Conservation (phyloP, 208 protist species). For the Trypanosoma theileri region DNA sequence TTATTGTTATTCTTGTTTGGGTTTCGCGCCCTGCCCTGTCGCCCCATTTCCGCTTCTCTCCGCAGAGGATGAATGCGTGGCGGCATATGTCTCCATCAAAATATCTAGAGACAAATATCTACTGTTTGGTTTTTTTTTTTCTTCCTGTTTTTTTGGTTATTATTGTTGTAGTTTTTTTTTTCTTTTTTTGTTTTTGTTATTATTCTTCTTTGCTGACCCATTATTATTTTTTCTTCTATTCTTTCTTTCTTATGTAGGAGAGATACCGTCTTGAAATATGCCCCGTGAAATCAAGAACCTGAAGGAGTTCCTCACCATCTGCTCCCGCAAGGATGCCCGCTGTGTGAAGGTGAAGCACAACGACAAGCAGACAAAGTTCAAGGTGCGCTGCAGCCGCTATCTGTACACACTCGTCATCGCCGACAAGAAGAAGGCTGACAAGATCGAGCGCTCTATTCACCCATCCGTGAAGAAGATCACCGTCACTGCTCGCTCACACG, state of each 20-base stretch:
- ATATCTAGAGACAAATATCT: background rate
- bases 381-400: constrained; percentile 92
- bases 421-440: constrained; percentile 92
- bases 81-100: background rate
- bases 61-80: background rate
- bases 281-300: constrained; percentile 91
- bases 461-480: constrained; percentile 88
- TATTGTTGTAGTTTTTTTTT: constrained; percentile 13
- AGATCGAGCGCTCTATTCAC: constrained; percentile 92
- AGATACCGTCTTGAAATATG: constrained; percentile 43
- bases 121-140: constrained; percentile 7
- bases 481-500: constrained; percentile 80
- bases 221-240: background rate
- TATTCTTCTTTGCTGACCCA: background rate
- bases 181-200: constrained; percentile 11
- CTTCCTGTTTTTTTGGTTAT: constrained; percentile 13
- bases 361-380: constrained; percentile 89
- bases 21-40: too few relatives aligned
- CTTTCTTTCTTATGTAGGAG: constrained; percentile 18
- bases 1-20: background rate
- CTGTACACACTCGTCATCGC: constrained; percentile 91
- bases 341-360: constrained; percentile 94
- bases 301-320: constrained; percentile 93
- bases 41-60: background rate
- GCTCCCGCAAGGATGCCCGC: constrained; percentile 90